Conservation (phyloP, 805 yeast genomes). For the Cyberlindnera samutprakarnensis region DNA sequence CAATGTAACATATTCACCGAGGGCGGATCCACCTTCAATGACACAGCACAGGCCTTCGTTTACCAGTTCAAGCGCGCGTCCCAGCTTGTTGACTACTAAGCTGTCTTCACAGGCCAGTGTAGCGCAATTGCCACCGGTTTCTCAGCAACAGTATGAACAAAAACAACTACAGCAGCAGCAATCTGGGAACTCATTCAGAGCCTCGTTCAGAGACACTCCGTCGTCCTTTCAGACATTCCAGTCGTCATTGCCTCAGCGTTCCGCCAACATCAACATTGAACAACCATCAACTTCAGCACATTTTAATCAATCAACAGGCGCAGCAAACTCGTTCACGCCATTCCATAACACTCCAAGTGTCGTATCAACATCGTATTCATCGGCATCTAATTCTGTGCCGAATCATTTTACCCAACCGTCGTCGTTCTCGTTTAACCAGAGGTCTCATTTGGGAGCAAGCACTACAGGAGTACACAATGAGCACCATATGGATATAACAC, state of each 20-base stretch:
- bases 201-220: constrained; percentile 1
- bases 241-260: constrained; percentile 9
- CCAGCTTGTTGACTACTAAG: constrained; percentile 26
- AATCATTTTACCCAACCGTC: constrained; percentile 7
- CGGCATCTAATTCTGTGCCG: constrained; percentile 24
- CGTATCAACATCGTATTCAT: constrained; percentile 38
- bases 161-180: constrained; percentile 4
- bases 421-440: constrained; percentile 24
- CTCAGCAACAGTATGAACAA: constrained; percentile 4
- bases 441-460: no score
- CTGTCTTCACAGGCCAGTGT: constrained; percentile 20
- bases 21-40: constrained; percentile 20
- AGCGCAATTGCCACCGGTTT: constrained; percentile 6
- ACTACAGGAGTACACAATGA: no score
- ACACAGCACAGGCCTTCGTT: constrained; percentile 11
- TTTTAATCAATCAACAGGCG: constrained; percentile 19
- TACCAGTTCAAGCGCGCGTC: constrained; percentile 11
- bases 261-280: constrained; percentile 20
- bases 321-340: constrained; percentile 25
- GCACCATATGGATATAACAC: no score
- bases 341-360: constrained; percentile 40
- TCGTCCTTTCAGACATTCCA: constrained; percentile 2
- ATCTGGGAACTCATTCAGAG: background rate
- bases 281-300: constrained; percentile 24
- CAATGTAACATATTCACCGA: constrained; percentile 17